These are phyloP conservation scores for Croton laevigatus DNA, from an alignment of 441 rosid genomes.

Conservation along the genomic window DNA sequence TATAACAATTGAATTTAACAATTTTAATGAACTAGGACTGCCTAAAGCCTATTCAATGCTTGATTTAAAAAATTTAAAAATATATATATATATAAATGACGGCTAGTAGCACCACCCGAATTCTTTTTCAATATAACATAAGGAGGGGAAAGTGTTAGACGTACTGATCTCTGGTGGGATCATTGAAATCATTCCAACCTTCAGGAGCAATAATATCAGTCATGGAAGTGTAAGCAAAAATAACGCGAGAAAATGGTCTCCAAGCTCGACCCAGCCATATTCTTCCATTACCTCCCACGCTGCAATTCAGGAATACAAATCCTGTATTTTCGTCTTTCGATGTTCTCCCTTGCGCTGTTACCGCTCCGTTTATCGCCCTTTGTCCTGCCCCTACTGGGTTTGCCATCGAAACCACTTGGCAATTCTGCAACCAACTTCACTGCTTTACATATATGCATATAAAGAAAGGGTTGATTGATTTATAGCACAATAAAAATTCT, in stretches of 20 bases:
- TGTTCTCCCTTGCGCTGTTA: slow-evolving; percentile 78
- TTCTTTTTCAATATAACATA: too few relatives aligned
- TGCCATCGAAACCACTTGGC: slow-evolving; percentile 73
- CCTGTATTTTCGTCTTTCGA: slow-evolving; percentile 76
- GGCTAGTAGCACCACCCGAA: too few relatives aligned
- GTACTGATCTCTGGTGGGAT: slow-evolving; percentile 72
- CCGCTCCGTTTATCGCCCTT: slow-evolving; percentile 61
- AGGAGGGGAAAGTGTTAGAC: slow-evolving; percentile 5
- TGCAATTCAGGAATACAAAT: slow-evolving; percentile 56
- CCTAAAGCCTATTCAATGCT: too few relatives aligned
- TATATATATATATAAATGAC: too few relatives aligned
- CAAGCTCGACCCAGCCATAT: slow-evolving; percentile 90
- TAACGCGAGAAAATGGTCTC: slow-evolving; percentile 77
- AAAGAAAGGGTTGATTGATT: too few relatives aligned
- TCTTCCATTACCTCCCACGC: slow-evolving; percentile 68
- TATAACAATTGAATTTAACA: too few relatives aligned
- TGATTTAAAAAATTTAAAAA: too few relatives aligned
- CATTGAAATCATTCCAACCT: slow-evolving; percentile 89
- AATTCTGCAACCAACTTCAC: slow-evolving; percentile 37
- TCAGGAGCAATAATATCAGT: slow-evolving; percentile 73
- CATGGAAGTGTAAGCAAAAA: slow-evolving; percentile 58
- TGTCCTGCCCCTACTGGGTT: slow-evolving; percentile 56
- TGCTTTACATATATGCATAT: neutral
- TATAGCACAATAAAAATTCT: too few relatives aligned
- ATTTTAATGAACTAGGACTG: too few relatives aligned